Evolutionary conservation across 345 rosid genomes (phyloP).

Genomic region (Populus davidiana): DNA sequence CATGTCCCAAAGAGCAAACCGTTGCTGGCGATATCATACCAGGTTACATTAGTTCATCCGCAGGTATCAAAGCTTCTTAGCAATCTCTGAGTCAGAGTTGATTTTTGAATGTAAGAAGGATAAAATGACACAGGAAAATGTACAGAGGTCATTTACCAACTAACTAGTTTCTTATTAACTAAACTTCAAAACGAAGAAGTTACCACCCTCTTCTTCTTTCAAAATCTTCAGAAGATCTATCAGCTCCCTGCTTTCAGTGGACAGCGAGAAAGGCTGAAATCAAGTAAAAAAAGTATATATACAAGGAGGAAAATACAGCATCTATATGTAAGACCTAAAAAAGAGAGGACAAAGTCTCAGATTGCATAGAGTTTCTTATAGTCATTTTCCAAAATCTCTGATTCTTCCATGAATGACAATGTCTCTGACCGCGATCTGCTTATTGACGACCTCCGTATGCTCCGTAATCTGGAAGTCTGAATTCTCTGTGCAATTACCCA

Average conservation of each 20-base stretch:
- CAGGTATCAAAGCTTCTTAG: neutral
- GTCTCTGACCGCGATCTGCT: conserved; percentile 53
- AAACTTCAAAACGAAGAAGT: neutral
- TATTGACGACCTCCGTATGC: conserved; percentile 40
- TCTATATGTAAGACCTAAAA: neutral
- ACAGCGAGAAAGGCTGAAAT: neutral
- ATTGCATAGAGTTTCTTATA: conserved; percentile 70
- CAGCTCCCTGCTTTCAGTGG: neutral
- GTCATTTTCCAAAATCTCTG: conserved; percentile 56
- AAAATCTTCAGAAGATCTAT: neutral
- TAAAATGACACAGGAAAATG: neutral
- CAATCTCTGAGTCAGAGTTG: neutral
- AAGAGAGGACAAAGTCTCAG: conserved; percentile 19
- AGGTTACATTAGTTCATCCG: no score
- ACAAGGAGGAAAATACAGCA: neutral
- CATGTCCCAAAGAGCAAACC: no score
- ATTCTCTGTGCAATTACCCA: conserved; percentile 74
- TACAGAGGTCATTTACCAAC: neutral
- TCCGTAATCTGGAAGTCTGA: conserved; percentile 47
- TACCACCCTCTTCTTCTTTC: neutral
- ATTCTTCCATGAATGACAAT: conserved; percentile 53
- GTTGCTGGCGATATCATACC: no score
- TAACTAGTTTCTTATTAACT: neutral
- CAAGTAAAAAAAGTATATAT: neutral
- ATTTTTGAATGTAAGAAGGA: neutral